Evolutionary conservation across 129 eudicot species (phyloP).

Genomic region (Logfia minima): DNA sequence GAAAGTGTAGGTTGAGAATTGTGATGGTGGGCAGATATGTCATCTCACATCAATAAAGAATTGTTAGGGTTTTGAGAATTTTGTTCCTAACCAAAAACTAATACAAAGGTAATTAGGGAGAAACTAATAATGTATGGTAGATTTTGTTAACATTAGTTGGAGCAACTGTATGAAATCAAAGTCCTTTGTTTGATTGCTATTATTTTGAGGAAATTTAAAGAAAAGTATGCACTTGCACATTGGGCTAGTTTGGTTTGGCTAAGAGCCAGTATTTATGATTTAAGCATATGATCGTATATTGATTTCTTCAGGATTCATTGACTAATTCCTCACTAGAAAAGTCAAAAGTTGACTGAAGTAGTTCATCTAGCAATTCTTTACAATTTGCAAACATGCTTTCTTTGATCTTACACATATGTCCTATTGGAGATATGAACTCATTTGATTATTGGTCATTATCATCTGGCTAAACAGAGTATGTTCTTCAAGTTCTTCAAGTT

Average conservation of each 20-base stretch:
- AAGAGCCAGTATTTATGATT: neutral
- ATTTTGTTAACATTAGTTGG: constrained; percentile 11
- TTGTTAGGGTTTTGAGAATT: constrained; percentile 13
- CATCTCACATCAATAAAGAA: constrained; percentile 23
- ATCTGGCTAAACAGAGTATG: no score
- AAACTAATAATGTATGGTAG: constrained; percentile 27
- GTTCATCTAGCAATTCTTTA: neutral
- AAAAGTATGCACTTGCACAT: neutral
- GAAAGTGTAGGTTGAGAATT: constrained; percentile 9
- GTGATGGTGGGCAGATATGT: constrained; percentile 25
- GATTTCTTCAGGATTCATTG: neutral
- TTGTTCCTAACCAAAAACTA: constrained; percentile 32
- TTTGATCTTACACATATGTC: neutral
- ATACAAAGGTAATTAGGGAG: constrained; percentile 26
- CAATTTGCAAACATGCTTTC: neutral
- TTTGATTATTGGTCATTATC: no score
- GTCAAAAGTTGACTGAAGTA: neutral
- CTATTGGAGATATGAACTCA: neutral
- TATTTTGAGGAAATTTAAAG: constrained; percentile 20
- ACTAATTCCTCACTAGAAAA: neutral
- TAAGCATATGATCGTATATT: neutral
- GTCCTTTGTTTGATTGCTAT: neutral
- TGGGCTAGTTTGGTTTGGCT: neutral
- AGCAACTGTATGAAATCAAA: constrained; percentile 17
- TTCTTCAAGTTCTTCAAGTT: no score